Evolutionary conservation across 345 rosid species (phyloP).

Genomic region (Arabis hirsuta): DNA sequence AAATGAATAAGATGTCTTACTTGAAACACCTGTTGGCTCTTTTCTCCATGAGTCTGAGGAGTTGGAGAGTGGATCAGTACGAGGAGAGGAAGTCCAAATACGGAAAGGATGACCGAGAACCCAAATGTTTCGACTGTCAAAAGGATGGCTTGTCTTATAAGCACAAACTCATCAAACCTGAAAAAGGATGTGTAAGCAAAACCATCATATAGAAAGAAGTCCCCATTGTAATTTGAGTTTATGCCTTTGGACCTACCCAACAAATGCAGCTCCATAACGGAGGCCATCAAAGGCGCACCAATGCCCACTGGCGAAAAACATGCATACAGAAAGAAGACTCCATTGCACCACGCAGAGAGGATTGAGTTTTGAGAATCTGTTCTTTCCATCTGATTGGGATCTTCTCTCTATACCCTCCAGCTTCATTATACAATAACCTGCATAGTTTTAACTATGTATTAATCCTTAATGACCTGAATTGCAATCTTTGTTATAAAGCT

Average conservation of each 20-base stretch:
- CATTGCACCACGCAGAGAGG: slow-evolving; percentile 77
- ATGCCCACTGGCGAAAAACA: slow-evolving; percentile 92
- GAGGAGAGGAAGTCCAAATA: slow-evolving; percentile 81
- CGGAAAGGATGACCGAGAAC: slow-evolving; percentile 76
- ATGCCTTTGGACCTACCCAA: slow-evolving; percentile 64
- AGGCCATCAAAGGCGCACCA: slow-evolving; percentile 99
- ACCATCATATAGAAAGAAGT: slow-evolving; percentile 2
- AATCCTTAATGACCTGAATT: slow-evolving; percentile 2
- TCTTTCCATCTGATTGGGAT: slow-evolving; percentile 37
- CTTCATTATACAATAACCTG: slow-evolving; percentile 85
- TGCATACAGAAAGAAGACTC: slow-evolving; percentile 77
- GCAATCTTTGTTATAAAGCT: slow-evolving; percentile 15
- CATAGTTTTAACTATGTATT: slow-evolving; percentile 25
- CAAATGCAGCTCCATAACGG: slow-evolving; percentile 91
- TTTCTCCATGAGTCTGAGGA: slow-evolving; percentile 39
- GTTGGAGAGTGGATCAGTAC: slow-evolving; percentile 35
- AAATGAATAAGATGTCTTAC: slow-evolving; percentile 46
- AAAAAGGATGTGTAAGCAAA: slow-evolving; percentile 34
- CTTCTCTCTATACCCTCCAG: slow-evolving; percentile 57
- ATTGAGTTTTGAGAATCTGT: slow-evolving; percentile 42
- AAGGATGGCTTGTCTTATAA: slow-evolving; percentile 87
- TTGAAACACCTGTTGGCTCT: slow-evolving; percentile 51
- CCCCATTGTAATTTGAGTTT: slow-evolving; percentile 5
- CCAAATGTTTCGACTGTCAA: slow-evolving; percentile 89
- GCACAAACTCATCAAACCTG: slow-evolving; percentile 94